Conservation (phyloP, 2,329 filamentous ascomycete species). For the Fusarium sp. region DNA sequence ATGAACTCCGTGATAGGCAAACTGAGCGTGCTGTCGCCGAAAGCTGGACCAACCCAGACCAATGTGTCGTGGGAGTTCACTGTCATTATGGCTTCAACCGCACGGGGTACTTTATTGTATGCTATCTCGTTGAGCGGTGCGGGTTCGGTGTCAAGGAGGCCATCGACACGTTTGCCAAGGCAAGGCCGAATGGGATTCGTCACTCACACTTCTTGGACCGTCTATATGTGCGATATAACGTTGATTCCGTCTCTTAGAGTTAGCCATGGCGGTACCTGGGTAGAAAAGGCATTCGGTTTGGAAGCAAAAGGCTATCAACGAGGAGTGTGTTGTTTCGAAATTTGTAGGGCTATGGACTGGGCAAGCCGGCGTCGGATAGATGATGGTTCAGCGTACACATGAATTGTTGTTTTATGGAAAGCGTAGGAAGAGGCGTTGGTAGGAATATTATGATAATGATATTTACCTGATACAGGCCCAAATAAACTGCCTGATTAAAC, state of each 20-base stretch:
- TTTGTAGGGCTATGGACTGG: neutral
- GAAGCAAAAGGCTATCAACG: neutral
- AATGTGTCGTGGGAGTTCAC: slow-evolving; percentile 78
- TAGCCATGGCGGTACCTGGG: neutral
- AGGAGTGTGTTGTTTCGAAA: neutral
- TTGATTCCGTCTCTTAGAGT: slow-evolving; percentile 35
- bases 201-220: slow-evolving; percentile 90
- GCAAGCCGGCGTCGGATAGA: slow-evolving; percentile 17
- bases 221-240: slow-evolving; percentile 77
- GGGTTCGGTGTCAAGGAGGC: slow-evolving; percentile 78
- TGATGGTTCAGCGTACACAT: slow-evolving; percentile 5
- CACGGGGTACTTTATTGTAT: slow-evolving; percentile 89
- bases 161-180: slow-evolving; percentile 77
- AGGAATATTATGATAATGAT: neutral
- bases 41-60: slow-evolving; percentile 51
- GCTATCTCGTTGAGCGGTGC: slow-evolving; percentile 86
- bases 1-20: slow-evolving; percentile 66
- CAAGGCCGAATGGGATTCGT: slow-evolving; percentile 82
- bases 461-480: neutral
- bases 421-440: neutral
- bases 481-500: neutral
- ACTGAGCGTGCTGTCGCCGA: slow-evolving; percentile 48
- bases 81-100: slow-evolving; percentile 97
- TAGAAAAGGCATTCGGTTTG: neutral
- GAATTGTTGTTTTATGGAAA: neutral